Evolutionary conservation across 2,329 filamentous ascomycete species (phyloP).

Genomic region (Kalmusia sp.): DNA sequence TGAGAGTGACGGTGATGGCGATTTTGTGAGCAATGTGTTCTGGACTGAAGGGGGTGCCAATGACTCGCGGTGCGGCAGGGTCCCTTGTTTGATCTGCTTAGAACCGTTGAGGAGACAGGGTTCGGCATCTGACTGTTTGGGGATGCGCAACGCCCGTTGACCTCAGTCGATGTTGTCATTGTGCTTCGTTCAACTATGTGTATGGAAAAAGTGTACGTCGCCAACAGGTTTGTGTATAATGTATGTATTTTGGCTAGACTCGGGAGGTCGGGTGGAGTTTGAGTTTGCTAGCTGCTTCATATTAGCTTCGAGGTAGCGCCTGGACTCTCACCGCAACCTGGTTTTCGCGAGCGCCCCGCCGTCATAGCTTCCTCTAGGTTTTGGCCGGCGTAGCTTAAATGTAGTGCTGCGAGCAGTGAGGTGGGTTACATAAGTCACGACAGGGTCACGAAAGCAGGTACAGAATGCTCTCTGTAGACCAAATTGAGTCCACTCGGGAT

Average conservation of each 20-base stretch:
- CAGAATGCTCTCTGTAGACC: too few species aligned
- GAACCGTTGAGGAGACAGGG: not conserved
- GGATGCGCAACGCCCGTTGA: not conserved
- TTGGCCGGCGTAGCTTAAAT: not conserved
- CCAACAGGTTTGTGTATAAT: not conserved
- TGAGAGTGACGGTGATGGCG: not conserved
- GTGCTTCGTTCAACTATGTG: too few species aligned
- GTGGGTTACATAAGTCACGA: not conserved
- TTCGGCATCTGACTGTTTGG: constrained; percentile 4
- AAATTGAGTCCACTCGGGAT: too few species aligned
- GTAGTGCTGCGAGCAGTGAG: too few species aligned
- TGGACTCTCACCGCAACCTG: not conserved
- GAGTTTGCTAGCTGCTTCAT: constrained; percentile 3
- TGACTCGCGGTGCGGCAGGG: constrained; percentile 2
- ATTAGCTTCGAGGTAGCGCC: not conserved
- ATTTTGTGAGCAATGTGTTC: not conserved
- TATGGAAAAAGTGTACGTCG: too few species aligned
- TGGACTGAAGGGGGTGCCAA: not conserved
- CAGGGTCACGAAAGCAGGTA: not conserved
- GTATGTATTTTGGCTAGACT: not conserved
- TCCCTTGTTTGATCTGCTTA: constrained; percentile 5
- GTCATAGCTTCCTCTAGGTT: not conserved
- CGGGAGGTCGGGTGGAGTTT: not conserved
- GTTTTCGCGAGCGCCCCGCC: not conserved
- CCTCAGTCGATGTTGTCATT: too few species aligned